Percentiles rank a stretch among this genome's conserved stretches.
phyloP scores from a whole-genome alignment of 2,329 filamentous ascomycete genomes.

The Alternaria brassicae region DNA sequence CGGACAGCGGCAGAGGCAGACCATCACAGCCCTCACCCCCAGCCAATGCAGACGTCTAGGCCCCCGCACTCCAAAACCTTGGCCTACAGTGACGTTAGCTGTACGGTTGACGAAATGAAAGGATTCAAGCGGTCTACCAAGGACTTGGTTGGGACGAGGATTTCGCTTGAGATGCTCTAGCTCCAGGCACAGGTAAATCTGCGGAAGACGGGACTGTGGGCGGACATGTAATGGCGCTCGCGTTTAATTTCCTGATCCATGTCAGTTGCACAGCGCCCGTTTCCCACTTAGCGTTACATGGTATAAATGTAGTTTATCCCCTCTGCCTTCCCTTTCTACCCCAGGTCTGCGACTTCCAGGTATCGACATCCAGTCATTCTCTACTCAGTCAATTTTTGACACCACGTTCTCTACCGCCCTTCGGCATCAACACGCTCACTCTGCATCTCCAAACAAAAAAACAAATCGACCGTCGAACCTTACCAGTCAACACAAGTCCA shows the following conservation, averaged over 20 bases:
- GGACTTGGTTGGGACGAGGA: constrained; percentile 20
- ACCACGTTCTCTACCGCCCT: constrained; percentile 42
- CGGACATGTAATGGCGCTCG: constrained; percentile 29
- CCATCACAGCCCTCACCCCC: constrained; percentile 11
- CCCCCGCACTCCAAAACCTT: constrained; percentile 22
- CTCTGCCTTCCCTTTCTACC: constrained; percentile 23
- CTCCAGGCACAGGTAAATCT: constrained; percentile 33
- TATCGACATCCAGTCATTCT: constrained; percentile 40
- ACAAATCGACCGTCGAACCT: constrained; percentile 28
- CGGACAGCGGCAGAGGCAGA: constrained; percentile 56
- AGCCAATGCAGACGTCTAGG: constrained; percentile 21
- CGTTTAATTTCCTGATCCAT: constrained; percentile 33
- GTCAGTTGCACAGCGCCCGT: constrained; percentile 23
- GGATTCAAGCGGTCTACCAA: constrained; percentile 32
- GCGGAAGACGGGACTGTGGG: constrained; percentile 32
- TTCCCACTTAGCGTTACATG: constrained; percentile 18
- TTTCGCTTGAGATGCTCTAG: constrained; percentile 28
- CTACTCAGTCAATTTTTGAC: constrained; percentile 40
- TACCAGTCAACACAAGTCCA: constrained; percentile 21
- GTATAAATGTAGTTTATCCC: constrained; percentile 39
- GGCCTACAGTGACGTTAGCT: constrained; percentile 6
- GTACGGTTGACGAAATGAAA: constrained; percentile 31
- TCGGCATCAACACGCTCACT: constrained; percentile 36
- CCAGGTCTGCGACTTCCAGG: constrained; percentile 48
- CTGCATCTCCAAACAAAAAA: constrained; percentile 19